A percentile compares a stretch with the other conserved stretches of the same genome.
phyloP scores from a whole-genome alignment of 1,284 basidiomycete species.

The Baeospora myosura region DNA sequence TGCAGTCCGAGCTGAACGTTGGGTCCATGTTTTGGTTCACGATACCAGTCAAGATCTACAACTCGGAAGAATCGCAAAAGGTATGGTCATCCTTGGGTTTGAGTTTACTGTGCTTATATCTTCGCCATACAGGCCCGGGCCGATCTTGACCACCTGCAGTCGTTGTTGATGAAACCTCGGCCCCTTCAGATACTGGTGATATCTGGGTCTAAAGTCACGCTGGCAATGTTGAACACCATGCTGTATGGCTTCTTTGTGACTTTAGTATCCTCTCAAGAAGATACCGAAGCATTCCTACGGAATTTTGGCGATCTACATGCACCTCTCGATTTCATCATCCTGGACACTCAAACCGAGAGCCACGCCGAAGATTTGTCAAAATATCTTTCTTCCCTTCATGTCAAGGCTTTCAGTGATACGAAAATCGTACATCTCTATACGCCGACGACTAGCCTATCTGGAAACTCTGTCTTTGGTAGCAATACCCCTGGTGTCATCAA shows the following conservation, averaged over 20 bases:
- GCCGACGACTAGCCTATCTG: constrained; percentile 50
- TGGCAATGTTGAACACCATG: constrained; percentile 48
- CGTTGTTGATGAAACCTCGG: constrained; percentile 35
- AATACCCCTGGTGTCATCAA: constrained; percentile 52
- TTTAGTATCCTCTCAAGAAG: constrained; percentile 35
- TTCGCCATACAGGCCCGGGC: no score
- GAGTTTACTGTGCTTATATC: no score
- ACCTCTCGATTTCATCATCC: constrained; percentile 53
- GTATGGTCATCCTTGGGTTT: constrained; percentile 22
- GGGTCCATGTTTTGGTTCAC: constrained; percentile 68
- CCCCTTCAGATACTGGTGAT: constrained; percentile 48
- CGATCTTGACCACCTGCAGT: constrained; percentile 41
- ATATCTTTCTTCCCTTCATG: constrained; percentile 34
- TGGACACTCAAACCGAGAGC: constrained; percentile 58
- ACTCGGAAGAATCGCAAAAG: constrained; percentile 47
- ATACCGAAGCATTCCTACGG: constrained; percentile 36
- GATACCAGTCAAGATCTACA: constrained; percentile 52
- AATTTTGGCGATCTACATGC: constrained; percentile 24
- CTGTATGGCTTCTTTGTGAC: constrained; percentile 46
- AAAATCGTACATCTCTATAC: constrained; percentile 67
- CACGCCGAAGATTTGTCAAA: constrained; percentile 47
- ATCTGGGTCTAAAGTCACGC: constrained; percentile 51
- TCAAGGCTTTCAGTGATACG: constrained; percentile 38
- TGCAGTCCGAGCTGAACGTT: constrained; percentile 52
- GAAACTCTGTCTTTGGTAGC: constrained; percentile 41